Evolutionary conservation across 805 yeast species (phyloP).

Genomic region (Candida ortonii): DNA sequence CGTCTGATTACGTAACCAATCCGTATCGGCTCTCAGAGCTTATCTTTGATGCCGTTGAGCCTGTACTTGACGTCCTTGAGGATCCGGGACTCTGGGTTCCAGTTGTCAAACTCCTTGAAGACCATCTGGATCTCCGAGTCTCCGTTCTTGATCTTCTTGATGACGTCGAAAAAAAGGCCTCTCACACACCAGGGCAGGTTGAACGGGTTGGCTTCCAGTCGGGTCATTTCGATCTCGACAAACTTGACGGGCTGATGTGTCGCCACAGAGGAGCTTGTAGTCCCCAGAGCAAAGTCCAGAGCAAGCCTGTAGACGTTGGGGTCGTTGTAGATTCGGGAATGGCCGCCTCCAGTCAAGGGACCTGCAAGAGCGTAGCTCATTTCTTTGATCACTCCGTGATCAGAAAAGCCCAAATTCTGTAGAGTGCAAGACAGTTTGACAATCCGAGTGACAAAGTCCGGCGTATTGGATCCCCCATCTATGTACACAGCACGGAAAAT

Average conservation of each 20-base stretch:
- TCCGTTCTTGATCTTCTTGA: constrained; percentile 36
- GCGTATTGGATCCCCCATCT: constrained; percentile 77
- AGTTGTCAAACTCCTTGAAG: constrained; percentile 68
- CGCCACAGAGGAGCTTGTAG: constrained; percentile 39
- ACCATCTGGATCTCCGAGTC: constrained; percentile 58
- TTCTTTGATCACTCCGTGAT: constrained; percentile 83
- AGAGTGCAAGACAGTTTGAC: constrained; percentile 71
- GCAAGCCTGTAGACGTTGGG: constrained; percentile 82
- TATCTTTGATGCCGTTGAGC: constrained; percentile 35
- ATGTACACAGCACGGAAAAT: constrained; percentile 85
- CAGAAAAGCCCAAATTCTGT: constrained; percentile 74
- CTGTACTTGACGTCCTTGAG: constrained; percentile 77
- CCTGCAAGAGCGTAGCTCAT: constrained; percentile 80
- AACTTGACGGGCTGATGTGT: constrained; percentile 30
- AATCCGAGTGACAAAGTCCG: constrained; percentile 72
- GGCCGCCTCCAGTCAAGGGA: constrained; percentile 93
- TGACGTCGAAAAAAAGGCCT: constrained; percentile 65
- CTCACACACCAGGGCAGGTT: constrained; percentile 91
- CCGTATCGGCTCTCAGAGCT: constrained; percentile 16
- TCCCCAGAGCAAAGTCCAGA: constrained; percentile 68
- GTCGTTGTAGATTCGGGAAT: constrained; percentile 84
- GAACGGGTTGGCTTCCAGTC: constrained; percentile 75
- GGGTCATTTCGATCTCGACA: constrained; percentile 54
- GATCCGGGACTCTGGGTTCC: constrained; percentile 85
- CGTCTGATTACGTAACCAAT: neutral